phyloP scores from a whole-genome alignment of 1,139 yeast genomes.

The Lodderomyces beijingensis region DNA sequence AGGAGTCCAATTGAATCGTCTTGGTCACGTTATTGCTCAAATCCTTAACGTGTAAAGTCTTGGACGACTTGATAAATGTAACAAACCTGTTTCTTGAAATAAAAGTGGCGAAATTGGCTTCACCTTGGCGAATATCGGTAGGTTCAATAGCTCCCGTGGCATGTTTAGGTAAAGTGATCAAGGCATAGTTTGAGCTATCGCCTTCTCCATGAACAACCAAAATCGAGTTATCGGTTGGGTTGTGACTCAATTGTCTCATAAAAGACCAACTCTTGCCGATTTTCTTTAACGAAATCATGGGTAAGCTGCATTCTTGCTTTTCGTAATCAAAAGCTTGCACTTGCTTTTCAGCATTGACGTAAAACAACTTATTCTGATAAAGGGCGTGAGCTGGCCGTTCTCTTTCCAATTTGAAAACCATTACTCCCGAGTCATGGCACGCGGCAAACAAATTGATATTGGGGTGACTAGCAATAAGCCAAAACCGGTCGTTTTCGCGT shows the following conservation, averaged over 20 bases:
- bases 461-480: slow-evolving; percentile 91
- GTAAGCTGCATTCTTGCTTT: slow-evolving; percentile 59
- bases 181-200: slow-evolving; percentile 60
- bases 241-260: slow-evolving; percentile 80
- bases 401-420: slow-evolving; percentile 96
- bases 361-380: slow-evolving; percentile 67
- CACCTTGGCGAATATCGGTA: slow-evolving; percentile 69
- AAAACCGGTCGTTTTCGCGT: slow-evolving; percentile 91
- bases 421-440: slow-evolving; percentile 95
- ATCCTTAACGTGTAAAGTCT: slow-evolving; percentile 76
- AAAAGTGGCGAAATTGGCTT: slow-evolving; percentile 82
- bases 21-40: slow-evolving; percentile 79
- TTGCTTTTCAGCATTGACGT: slow-evolving; percentile 80
- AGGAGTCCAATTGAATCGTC: slow-evolving; percentile 67
- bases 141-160: slow-evolving; percentile 93
- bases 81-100: slow-evolving; percentile 94
- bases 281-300: slow-evolving; percentile 78
- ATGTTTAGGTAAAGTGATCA: slow-evolving; percentile 78
- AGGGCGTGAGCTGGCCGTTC: slow-evolving; percentile 90
- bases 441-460: slow-evolving; percentile 89
- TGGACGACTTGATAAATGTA: slow-evolving; percentile 61
- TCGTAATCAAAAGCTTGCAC: slow-evolving; percentile 74
- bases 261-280: slow-evolving; percentile 85
- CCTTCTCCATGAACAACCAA: slow-evolving; percentile 78
- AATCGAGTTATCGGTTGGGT: slow-evolving; percentile 86